Conservation (phyloP, 73 alveolate genomes). For the Breviolum minutum region DNA sequence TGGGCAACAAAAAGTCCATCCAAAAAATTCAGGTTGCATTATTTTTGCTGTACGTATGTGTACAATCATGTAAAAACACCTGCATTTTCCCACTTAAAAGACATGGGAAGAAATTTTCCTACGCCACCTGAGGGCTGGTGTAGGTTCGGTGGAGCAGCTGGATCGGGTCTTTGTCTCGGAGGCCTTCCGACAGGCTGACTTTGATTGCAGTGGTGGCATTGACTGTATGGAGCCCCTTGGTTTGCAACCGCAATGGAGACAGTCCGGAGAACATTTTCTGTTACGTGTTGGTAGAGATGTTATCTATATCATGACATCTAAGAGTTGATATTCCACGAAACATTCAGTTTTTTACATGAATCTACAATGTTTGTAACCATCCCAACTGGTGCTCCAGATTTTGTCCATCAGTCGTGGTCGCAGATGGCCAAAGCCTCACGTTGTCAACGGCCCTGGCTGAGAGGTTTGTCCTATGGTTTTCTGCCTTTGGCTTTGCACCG, state of each 20-base stretch:
- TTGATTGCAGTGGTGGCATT: conserved; percentile 13
- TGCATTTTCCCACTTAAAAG: background rate
- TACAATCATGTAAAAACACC: background rate
- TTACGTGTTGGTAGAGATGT: background rate
- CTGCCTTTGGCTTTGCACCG: conserved; percentile 74
- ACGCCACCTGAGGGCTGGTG: conserved; percentile 15
- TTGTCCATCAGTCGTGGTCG: no score
- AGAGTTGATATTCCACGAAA: no score
- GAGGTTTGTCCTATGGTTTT: conserved; percentile 79
- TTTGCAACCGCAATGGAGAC: background rate
- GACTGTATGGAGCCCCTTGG: conserved; percentile 30
- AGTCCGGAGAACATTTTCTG: background rate
- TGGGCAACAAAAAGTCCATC: background rate
- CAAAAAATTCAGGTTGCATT: background rate
- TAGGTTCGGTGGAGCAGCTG: conserved; percentile 42
- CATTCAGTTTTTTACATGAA: no score
- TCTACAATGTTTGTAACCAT: no score
- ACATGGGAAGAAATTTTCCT: background rate
- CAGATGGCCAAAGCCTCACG: no score
- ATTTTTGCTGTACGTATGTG: background rate
- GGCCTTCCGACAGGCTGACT: conserved; percentile 86
- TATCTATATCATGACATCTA: background rate
- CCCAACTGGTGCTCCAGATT: no score
- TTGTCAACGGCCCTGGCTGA: background rate
- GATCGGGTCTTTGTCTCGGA: conserved; percentile 50